Percentiles rank a stretch among this genome's conserved stretches.
Conservation (phyloP, 2,329 filamentous ascomycete genomes). For the Exophiala spinifera region DNA sequence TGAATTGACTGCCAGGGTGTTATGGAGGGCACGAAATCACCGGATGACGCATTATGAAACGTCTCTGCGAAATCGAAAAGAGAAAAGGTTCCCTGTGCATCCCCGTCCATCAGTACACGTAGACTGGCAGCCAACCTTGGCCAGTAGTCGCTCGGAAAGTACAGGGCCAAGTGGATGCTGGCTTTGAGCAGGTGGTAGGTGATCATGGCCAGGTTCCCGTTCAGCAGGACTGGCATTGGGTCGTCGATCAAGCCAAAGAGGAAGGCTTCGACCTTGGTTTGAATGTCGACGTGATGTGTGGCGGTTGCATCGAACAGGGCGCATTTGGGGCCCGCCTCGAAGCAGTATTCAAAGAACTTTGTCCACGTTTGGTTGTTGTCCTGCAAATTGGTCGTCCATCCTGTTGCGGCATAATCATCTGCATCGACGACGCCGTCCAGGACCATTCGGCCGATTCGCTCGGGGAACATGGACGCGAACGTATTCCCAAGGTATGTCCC, state of each 20-base stretch:
- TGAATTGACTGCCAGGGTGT: too few relatives aligned
- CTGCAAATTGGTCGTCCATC: constrained; percentile 50
- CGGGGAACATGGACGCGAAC: constrained; percentile 45
- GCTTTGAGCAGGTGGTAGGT: constrained; percentile 50
- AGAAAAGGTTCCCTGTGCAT: constrained; percentile 25
- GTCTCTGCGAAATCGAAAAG: neutral
- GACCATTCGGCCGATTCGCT: constrained; percentile 40
- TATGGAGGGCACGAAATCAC: neutral
- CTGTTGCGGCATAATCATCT: constrained; percentile 48
- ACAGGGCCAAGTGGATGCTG: constrained; percentile 34
- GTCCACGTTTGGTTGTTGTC: constrained; percentile 55
- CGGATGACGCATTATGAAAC: neutral
- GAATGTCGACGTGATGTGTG: constrained; percentile 13
- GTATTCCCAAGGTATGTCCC: constrained; percentile 46
- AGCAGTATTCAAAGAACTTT: constrained; percentile 55
- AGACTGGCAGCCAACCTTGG: constrained; percentile 43
- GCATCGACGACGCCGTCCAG: constrained; percentile 43
- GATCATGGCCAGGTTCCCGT: constrained; percentile 41
- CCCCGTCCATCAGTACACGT: constrained; percentile 33
- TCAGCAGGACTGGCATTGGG: constrained; percentile 35
- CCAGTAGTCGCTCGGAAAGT: constrained; percentile 22
- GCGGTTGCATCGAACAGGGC: constrained; percentile 36
- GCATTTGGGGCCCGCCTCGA: constrained; percentile 49
- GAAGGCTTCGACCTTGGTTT: constrained; percentile 18
- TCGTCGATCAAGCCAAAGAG: constrained; percentile 17